Percentiles rank a stretch among this genome's conserved stretches.
phyloP scores from a whole-genome alignment of 1,284 basidiomycete genomes.

The Sanguinoderma infundibulare region DNA sequence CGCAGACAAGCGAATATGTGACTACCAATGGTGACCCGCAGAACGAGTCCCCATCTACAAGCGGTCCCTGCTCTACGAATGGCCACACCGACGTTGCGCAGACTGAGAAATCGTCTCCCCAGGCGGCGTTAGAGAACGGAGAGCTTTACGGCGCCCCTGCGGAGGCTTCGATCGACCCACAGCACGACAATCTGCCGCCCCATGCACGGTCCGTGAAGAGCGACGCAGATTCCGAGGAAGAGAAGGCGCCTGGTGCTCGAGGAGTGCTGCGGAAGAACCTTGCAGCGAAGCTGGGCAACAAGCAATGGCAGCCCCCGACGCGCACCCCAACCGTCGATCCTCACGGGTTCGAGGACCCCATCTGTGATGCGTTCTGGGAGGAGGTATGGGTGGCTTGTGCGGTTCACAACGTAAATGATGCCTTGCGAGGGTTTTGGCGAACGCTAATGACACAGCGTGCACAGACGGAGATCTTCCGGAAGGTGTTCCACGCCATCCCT shows the following conservation, averaged over 20 bases:
- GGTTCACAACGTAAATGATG: constrained; percentile 73
- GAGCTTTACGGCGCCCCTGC: constrained; percentile 59
- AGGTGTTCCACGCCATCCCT: constrained; percentile 90
- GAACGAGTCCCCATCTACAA: neutral
- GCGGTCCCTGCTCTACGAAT: neutral
- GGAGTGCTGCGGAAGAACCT: constrained; percentile 60
- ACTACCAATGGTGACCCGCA: neutral
- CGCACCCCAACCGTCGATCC: constrained; percentile 76
- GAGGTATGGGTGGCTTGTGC: constrained; percentile 87
- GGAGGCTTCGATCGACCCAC: constrained; percentile 47
- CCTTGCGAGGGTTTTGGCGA: constrained; percentile 8
- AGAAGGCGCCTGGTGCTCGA: constrained; percentile 52
- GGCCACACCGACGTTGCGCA: constrained; percentile 7
- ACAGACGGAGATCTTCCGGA: constrained; percentile 92
- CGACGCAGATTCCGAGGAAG: constrained; percentile 57
- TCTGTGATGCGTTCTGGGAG: constrained; percentile 87
- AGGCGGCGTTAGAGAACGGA: constrained; percentile 45
- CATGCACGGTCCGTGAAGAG: constrained; percentile 46
- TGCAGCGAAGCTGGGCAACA: constrained; percentile 54
- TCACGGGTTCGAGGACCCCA: constrained; percentile 85
- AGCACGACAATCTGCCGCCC: constrained; percentile 51
- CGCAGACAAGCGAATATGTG: constrained; percentile 8
- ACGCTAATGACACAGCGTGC: constrained; percentile 13
- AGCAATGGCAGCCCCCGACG: constrained; percentile 65
- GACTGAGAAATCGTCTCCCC: constrained; percentile 33